A percentile compares a stretch with the other conserved stretches of the same genome.
These are phyloP conservation scores for Fraxinus floribunda DNA, from an alignment of 305 asterid genomes.

Conservation along the genomic window DNA sequence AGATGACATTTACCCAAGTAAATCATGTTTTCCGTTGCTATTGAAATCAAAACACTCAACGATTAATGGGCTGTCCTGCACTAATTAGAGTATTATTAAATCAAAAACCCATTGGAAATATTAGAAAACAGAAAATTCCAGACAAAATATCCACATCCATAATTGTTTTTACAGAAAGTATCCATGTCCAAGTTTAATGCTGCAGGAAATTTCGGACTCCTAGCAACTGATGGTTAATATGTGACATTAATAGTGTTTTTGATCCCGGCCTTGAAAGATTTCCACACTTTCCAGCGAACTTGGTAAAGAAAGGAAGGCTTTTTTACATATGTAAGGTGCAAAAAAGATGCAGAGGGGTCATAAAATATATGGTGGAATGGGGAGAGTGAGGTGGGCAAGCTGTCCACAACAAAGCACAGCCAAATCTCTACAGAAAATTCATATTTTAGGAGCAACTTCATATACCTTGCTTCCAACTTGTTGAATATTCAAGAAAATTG, in stretches of 20 bases:
- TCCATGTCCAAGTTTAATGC: conserved; percentile 10
- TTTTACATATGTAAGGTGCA: conserved; percentile 22
- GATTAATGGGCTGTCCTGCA: conserved; percentile 94
- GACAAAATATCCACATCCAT: conserved; percentile 8
- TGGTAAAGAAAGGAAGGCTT: conserved; percentile 14
- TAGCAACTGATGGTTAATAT: neutral
- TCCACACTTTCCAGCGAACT: conserved; percentile 12
- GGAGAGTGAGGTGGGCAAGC: neutral
- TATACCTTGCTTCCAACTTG: conserved; percentile 98
- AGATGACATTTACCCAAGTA: conserved; percentile 67
- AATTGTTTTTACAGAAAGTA: conserved; percentile 12
- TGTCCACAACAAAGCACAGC: neutral
- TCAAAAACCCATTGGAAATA: conserved; percentile 11
- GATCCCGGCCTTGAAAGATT: conserved; percentile 16
- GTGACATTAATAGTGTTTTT: conserved; percentile 14
- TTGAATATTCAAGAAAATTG: conserved; percentile 69
- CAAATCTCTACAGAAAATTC: neutral
- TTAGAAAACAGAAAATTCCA: conserved; percentile 15
- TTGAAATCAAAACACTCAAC: conserved; percentile 94
- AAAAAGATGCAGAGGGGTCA: neutral
- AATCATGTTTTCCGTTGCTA: conserved; percentile 84
- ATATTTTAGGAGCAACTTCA: conserved; percentile 18
- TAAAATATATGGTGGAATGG: neutral
- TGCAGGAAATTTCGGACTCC: conserved; percentile 9
- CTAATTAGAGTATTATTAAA: conserved; percentile 34